phyloP scores from a whole-genome alignment of 2,329 filamentous ascomycete genomes.

The Pseudomassariella vexata region DNA sequence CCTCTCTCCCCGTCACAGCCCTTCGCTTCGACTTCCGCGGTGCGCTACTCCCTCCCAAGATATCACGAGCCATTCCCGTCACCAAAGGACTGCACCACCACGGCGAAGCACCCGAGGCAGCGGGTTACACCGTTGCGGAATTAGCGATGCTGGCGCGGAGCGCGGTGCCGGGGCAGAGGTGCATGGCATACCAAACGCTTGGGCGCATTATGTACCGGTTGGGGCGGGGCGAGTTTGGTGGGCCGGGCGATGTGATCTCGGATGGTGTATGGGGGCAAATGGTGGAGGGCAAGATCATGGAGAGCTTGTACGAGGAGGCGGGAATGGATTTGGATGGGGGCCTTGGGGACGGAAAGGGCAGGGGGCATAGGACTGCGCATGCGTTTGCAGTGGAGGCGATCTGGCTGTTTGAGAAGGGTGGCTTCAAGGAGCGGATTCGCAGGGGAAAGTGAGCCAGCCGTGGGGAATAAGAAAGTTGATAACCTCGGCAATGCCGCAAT shows the following conservation, averaged over 20 bases:
- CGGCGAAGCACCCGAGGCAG: slow-evolving; percentile 83
- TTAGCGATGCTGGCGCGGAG: slow-evolving; percentile 76
- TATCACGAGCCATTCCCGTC: slow-evolving; percentile 67
- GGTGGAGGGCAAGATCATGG: slow-evolving; percentile 70
- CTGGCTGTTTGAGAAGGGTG: slow-evolving; percentile 75
- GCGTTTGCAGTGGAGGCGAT: slow-evolving; percentile 85
- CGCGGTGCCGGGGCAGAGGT: slow-evolving; percentile 78
- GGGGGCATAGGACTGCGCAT: slow-evolving; percentile 71
- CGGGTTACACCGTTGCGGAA: slow-evolving; percentile 89
- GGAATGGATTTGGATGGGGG: slow-evolving; percentile 36
- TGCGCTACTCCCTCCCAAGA: slow-evolving; percentile 69
- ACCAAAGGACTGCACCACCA: slow-evolving; percentile 88
- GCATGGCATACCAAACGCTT: slow-evolving; percentile 85
- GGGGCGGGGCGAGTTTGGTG: slow-evolving; percentile 66
- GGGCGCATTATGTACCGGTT: slow-evolving; percentile 80
- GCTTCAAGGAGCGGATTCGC: slow-evolving; percentile 55
- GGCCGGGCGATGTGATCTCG: slow-evolving; percentile 60
- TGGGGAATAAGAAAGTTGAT: too few species aligned
- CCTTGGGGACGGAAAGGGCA: slow-evolving; percentile 33
- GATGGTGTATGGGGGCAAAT: slow-evolving; percentile 79
- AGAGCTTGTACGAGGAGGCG: slow-evolving; percentile 72
- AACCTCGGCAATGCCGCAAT: too few species aligned
- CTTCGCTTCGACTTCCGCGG: slow-evolving; percentile 89
- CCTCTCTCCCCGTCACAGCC: slow-evolving; percentile 65
- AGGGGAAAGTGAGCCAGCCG: slow-evolving; percentile 54